These are phyloP conservation scores for Botrytis galanthina DNA, from an alignment of 2,329 filamentous ascomycete genomes.

Conservation along the genomic window DNA sequence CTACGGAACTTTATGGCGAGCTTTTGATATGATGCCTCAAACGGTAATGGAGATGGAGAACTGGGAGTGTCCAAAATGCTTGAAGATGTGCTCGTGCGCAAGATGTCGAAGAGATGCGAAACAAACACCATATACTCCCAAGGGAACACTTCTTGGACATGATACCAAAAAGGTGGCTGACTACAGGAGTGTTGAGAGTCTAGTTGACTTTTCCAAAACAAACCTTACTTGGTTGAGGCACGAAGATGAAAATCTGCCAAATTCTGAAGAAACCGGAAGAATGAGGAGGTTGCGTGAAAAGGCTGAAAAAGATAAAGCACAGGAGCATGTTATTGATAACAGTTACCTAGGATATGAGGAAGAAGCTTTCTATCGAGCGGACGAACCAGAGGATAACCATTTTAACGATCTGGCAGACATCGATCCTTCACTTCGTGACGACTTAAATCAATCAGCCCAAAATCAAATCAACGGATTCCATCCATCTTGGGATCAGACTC, in stretches of 20 bases:
- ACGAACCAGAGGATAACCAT: conserved; percentile 18
- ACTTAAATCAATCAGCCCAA: background rate
- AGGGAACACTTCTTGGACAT: conserved; percentile 82
- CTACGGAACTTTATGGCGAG: conserved; percentile 88
- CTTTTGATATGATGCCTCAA: conserved; percentile 86
- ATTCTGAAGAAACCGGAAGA: conserved; percentile 43
- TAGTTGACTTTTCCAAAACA: conserved; percentile 87
- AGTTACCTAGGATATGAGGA: conserved; percentile 27
- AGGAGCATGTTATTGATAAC: conserved; percentile 29
- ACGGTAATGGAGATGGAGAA: conserved; percentile 73
- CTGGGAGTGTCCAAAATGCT: conserved; percentile 89
- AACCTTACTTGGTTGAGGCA: conserved; percentile 81
- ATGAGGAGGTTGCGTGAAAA: conserved; percentile 39
- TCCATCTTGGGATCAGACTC: background rate
- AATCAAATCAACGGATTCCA: background rate
- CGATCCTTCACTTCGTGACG: conserved; percentile 33
- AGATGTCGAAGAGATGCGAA: conserved; percentile 64
- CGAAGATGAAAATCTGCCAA: conserved; percentile 45
- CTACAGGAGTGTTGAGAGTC: conserved; percentile 80
- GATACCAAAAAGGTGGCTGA: conserved; percentile 90
- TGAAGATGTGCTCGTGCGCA: conserved; percentile 82
- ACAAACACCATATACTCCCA: conserved; percentile 80
- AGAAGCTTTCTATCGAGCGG: conserved; percentile 20
- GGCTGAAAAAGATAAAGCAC: conserved; percentile 37
- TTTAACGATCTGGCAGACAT: conserved; percentile 33